phyloP scores from a whole-genome alignment of 2,329 filamentous ascomycete genomes.

The Orbilia blumenaviensis region DNA sequence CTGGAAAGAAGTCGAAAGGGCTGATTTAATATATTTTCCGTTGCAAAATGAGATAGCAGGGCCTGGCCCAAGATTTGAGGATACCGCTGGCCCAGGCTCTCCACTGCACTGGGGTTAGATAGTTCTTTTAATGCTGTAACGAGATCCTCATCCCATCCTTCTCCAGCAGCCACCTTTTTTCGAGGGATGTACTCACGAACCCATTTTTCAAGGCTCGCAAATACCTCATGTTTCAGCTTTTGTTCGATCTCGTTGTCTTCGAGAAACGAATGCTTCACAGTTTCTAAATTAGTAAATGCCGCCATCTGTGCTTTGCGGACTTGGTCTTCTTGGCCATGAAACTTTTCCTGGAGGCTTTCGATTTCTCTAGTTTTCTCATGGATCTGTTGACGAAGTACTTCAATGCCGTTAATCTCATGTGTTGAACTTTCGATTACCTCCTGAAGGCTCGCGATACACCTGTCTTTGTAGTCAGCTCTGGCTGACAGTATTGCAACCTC shows the following conservation, averaged over 20 bases:
- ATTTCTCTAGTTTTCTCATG: background rate
- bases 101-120: background rate
- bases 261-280: background rate
- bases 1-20: background rate
- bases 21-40: background rate
- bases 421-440: background rate
- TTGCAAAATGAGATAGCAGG: background rate
- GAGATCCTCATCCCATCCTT: background rate
- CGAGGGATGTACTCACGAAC: background rate
- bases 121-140: background rate
- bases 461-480: background rate
- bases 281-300: constrained; percentile 3
- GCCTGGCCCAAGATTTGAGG: constrained; percentile 7
- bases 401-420: background rate
- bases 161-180: background rate
- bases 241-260: constrained; percentile 8
- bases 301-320: constrained; percentile 2
- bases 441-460: background rate
- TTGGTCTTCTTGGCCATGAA: constrained; percentile 10
- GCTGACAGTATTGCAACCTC: background rate
- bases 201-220: background rate
- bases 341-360: background rate
- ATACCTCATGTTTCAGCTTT: background rate
- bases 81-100: background rate
- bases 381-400: background rate